A percentile compares a stretch with the other conserved stretches of the same genome.
phyloP scores from a whole-genome alignment of 164 flowering plant genomes.

The Berberis thunbergii region DNA sequence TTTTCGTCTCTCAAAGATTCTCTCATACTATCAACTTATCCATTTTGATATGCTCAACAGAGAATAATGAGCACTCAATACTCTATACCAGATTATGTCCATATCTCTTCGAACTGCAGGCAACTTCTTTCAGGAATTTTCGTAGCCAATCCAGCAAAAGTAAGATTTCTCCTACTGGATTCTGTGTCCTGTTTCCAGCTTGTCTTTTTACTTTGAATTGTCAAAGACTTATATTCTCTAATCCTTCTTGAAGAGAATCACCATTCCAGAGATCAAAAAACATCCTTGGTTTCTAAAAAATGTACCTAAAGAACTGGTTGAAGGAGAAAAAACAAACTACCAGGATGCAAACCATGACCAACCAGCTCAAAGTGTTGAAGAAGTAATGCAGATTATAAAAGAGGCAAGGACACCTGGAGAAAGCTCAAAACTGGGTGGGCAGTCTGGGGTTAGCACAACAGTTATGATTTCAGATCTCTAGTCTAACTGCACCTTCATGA shows the following conservation, averaged over 20 bases:
- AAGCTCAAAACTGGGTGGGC: constrained; percentile 7
- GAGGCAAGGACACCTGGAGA: constrained; percentile 42
- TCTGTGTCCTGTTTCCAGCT: background rate
- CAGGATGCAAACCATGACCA: constrained; percentile 12
- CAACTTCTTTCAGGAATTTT: constrained; percentile 58
- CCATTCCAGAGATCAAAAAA: constrained; percentile 57
- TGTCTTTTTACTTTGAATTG: background rate
- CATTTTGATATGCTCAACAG: constrained; percentile 22
- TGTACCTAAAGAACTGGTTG: constrained; percentile 44
- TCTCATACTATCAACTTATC: background rate
- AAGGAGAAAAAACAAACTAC: constrained; percentile 37
- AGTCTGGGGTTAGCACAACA: background rate
- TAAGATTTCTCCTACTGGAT: constrained; percentile 10
- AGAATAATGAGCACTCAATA: constrained; percentile 58
- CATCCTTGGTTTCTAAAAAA: constrained; percentile 64
- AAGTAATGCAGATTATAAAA: constrained; percentile 47
- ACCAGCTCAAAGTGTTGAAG: constrained; percentile 45
- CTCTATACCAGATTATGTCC: constrained; percentile 67
- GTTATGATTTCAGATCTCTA: background rate
- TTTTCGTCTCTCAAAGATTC: too few relatives aligned
- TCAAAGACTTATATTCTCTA: background rate
- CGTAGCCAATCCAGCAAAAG: constrained; percentile 61
- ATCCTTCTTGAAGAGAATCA: constrained; percentile 42
- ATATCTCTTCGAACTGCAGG: constrained; percentile 50
- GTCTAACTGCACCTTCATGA: too few relatives aligned